Conservation (phyloP, 208 protist genomes). For the Wallacemonas sp. region DNA sequence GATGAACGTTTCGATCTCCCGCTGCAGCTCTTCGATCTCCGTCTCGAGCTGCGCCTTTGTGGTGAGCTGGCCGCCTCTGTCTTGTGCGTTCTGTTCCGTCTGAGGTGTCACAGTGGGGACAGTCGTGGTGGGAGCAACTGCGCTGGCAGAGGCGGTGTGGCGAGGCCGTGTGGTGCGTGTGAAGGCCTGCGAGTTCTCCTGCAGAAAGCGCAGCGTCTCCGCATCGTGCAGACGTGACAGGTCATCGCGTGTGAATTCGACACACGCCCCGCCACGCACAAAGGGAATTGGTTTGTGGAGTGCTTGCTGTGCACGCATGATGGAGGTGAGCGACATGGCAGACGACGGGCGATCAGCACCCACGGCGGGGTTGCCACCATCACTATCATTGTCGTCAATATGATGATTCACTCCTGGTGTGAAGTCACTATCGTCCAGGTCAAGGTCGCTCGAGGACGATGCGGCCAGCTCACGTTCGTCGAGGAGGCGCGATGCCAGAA, state of each 20-base stretch:
- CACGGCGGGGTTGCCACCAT: no score
- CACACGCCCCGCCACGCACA: conserved; percentile 41
- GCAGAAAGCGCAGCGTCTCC: conserved; percentile 54
- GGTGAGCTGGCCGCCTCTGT: no score
- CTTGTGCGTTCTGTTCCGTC: no score
- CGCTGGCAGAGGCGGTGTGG: neutral
- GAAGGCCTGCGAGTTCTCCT: conserved; percentile 43
- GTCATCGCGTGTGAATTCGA: conserved; percentile 59
- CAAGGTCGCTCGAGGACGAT: conserved; percentile 12
- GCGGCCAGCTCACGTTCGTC: conserved; percentile 21
- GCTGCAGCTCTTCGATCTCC: conserved; percentile 45
- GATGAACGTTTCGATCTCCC: conserved; percentile 78
- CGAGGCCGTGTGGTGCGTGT: conserved; percentile 27
- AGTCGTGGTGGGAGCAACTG: neutral
- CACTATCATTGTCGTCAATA: no score
- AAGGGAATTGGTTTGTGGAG: conserved; percentile 51
- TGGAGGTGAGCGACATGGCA: conserved; percentile 38
- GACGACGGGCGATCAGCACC: neutral
- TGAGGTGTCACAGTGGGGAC: neutral
- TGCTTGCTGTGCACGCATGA: conserved; percentile 51
- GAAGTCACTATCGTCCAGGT: neutral
- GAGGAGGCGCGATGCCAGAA: conserved; percentile 43
- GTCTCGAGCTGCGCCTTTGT: conserved; percentile 36
- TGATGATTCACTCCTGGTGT: neutral
- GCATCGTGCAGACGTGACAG: conserved; percentile 55